Evolutionary conservation across 2,329 filamentous ascomycete genomes (phyloP), one percentile per base, ranked within the genome.

Genomic region (Xylaria digitata): DNA sequence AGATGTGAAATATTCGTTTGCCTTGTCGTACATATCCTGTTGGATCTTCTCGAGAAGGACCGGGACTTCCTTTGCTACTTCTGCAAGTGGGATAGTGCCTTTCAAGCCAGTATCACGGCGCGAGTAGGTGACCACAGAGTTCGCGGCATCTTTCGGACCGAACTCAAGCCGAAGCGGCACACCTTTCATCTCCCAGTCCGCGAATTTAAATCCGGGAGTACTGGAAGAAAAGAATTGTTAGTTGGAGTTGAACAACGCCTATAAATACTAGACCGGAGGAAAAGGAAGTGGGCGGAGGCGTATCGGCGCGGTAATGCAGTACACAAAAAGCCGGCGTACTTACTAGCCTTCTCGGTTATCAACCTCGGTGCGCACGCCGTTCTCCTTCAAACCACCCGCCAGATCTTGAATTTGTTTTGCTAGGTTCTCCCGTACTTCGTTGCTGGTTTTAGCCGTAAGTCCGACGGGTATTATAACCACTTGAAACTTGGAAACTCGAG

Each of bases 171-270:
- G 92, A 43, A 99, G 87, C 53, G 96, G 96, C 48, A 98, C 92
- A 78, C 96, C 96, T 82, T 95, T 96, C 74, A 98, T 86, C 80
- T 99, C 96, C 93, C 94, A 97, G 82, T 99, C 94, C 82, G 96
- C 97, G 85, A 99, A 99, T 82, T 99, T 99, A 90, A 92, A 98
- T 71, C 93, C 94, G 45, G 96, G 94, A 67, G 94, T 89, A 89
- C 71, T 73, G 7, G 23, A n/a, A 17, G 32, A 19, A 40, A 61
- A 42, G 17, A 37, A 19, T 23, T 17, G 9, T 23, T 32, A 23
- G 66, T 73, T 48, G 26, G 19, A 53, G 19, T 3, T 43, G 13
- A 13, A 43, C 6, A n/a, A 17, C 13, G 21, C 11, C 21, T 49
- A 42, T 43, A n/a, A 19, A 9, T 11, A 17, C 48, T 37, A 23